Conservation (phyloP, 371 early-diverging fungal genomes). For the Conidiobolus incongruus region DNA sequence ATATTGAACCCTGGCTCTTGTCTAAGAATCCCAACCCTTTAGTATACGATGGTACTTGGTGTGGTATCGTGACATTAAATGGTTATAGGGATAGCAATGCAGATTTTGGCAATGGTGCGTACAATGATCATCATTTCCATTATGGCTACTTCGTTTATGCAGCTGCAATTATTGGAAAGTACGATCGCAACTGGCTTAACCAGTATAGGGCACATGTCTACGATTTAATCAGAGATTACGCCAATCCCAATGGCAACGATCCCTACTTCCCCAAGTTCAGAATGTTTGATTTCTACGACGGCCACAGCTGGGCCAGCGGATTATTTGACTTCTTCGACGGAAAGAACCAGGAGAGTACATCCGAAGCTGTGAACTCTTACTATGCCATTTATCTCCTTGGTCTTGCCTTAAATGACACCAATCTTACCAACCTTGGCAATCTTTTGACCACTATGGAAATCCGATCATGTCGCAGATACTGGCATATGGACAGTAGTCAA, state of each 20-base stretch:
- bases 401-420: slow-evolving; percentile 13
- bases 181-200: slow-evolving; percentile 25
- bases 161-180: slow-evolving; percentile 34
- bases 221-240: slow-evolving; percentile 39
- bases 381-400: slow-evolving; percentile 43
- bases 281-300: slow-evolving; percentile 48
- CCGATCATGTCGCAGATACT: slow-evolving; percentile 35
- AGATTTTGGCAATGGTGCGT: slow-evolving; percentile 29
- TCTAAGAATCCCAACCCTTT: slow-evolving; percentile 26
- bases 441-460: slow-evolving; percentile 27
- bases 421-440: slow-evolving; percentile 15
- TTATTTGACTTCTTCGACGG: slow-evolving; percentile 34
- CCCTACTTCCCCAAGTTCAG: slow-evolving; percentile 35
- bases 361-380: slow-evolving; percentile 52
- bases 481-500: slow-evolving; percentile 10
- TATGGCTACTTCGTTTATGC: slow-evolving; percentile 45
- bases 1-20: slow-evolving; percentile 26
- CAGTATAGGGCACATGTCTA: slow-evolving; percentile 13
- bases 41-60: slow-evolving; percentile 36
- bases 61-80: slow-evolving; percentile 26
- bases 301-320: slow-evolving; percentile 65
- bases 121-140: slow-evolving; percentile 65
- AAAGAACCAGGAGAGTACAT: slow-evolving; percentile 49
- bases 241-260: slow-evolving; percentile 26
- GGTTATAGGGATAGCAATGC: slow-evolving; percentile 15